These are phyloP conservation scores for Phaffomyces opuntiae DNA, from an alignment of 805 yeast species.

Conservation along the genomic window DNA sequence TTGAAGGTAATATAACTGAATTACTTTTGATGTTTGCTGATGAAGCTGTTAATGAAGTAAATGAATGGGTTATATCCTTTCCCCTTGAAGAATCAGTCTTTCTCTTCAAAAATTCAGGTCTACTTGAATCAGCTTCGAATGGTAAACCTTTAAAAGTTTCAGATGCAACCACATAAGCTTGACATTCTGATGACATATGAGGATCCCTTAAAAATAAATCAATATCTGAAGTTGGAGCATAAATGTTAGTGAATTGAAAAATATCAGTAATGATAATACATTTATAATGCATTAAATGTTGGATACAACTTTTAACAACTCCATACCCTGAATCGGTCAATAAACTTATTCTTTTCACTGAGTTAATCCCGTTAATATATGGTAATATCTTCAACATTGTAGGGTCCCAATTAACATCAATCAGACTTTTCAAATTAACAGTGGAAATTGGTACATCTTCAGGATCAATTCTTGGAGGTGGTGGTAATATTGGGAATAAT, in stretches of 20 bases:
- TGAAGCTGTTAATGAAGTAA: slow-evolving; percentile 12
- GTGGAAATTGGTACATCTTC: slow-evolving; percentile 91
- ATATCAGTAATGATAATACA: slow-evolving; percentile 79
- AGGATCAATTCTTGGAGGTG: slow-evolving; percentile 65
- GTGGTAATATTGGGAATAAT: slow-evolving; percentile 82
- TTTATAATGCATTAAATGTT: slow-evolving; percentile 84
- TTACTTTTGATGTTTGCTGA: slow-evolving; percentile 5
- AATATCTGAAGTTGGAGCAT: slow-evolving; percentile 81
- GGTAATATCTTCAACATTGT: slow-evolving; percentile 88
- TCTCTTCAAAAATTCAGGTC: neutral
- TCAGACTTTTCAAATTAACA: slow-evolving; percentile 61
- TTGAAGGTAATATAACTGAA: slow-evolving; percentile 44
- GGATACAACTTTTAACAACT: slow-evolving; percentile 79
- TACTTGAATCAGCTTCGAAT: slow-evolving; percentile 15
- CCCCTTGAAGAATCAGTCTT: slow-evolving; percentile 3
- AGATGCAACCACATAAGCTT: slow-evolving; percentile 60
- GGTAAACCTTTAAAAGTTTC: slow-evolving; percentile 31
- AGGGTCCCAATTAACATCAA: slow-evolving; percentile 96
- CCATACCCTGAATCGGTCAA: slow-evolving; percentile 75
- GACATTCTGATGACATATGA: slow-evolving; percentile 75
- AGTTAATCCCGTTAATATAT: slow-evolving; percentile 81
- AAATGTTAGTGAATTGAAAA: slow-evolving; percentile 81
- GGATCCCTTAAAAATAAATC: slow-evolving; percentile 58
- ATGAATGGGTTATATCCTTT: slow-evolving; percentile 4
- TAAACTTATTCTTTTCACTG: slow-evolving; percentile 67